Evolutionary conservation across 805 yeast species (phyloP), one percentile per base, ranked within the genome.

Genomic region (Naumovozyma castellii): DNA sequence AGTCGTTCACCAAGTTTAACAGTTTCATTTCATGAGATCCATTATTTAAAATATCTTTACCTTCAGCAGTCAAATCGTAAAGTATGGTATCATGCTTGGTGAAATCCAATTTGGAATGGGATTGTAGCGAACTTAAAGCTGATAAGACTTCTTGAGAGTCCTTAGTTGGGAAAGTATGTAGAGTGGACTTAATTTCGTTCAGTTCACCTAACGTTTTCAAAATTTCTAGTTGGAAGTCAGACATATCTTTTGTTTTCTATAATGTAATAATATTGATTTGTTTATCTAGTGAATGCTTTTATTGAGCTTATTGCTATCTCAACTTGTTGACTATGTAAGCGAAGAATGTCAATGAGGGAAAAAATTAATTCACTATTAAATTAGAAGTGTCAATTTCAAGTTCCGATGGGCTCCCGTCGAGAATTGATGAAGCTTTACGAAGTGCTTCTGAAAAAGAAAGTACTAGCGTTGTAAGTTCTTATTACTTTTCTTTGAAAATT

Each of bases 1-100:
- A 64, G 35, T 80, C 69, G 51, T 77, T 73, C 40, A 83, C 69
- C 34, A 92, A 86, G 58, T 80, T 84, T 47, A 85, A 72, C 36
- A 92, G 71, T 50, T 94, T 76, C 54, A 73, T 75, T 66, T 92
- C 98, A 56, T 92, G 97, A 25, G 97, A 85, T 5, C 98, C 98
- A 40, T 83, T 67, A 12, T 64, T 62, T 14, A 84, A 72, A 44
- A 88, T 83, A 33, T 84, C 88, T 50, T 75, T 64, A 36, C 94
- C 97, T 68, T 92, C 98, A 9, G 63, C 65, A 10, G 94, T 81
- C 47, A 87, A 73, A 19, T 70, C 64, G 80, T 88, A 90, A 47
- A 68, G 61, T 49, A 88, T 94, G 39, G 71, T 68, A 61, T 90
- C 97, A 40, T 76, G 69, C 44, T 84, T 75, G 50, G 74, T 69